Conservation (phyloP, 1,139 yeast species). For the Kurtzmaniella quercitrusa region DNA sequence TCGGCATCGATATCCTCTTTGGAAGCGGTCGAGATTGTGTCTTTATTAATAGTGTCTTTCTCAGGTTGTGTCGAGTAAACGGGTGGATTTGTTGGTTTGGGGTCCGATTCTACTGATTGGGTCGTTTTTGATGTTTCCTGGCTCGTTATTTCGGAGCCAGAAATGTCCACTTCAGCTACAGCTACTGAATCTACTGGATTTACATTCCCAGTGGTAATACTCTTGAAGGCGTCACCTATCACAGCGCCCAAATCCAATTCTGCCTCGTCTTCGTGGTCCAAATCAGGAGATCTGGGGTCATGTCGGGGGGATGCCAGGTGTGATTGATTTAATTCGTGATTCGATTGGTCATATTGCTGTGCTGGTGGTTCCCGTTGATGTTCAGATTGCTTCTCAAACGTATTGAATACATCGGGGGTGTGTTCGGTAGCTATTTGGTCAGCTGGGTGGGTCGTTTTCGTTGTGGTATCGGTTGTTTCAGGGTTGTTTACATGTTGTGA, state of each 20-base stretch:
- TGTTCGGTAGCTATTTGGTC: not conserved
- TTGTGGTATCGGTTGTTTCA: not conserved
- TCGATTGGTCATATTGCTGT: too few relatives aligned
- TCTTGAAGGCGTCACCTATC: conserved; percentile 15
- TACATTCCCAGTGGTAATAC: conserved; percentile 1
- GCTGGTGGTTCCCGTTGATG: too few relatives aligned
- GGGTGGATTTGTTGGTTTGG: not conserved
- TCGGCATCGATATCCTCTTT: conserved; percentile 7
- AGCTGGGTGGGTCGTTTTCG: too few relatives aligned
- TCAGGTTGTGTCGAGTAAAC: not conserved
- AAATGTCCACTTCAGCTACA: too few relatives aligned
- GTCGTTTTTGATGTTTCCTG: not conserved
- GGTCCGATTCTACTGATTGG: not conserved
- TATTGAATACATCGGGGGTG: too few relatives aligned
- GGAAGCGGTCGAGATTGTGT: not conserved
- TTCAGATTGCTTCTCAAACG: too few relatives aligned
- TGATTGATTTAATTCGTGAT: too few relatives aligned
- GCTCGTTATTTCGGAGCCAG: too few relatives aligned
- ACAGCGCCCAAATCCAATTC: conserved; percentile 14
- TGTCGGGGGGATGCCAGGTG: not conserved
- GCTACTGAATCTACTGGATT: too few relatives aligned
- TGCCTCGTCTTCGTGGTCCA: not conserved
- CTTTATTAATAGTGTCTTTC: too few relatives aligned
- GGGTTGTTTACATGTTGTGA: not conserved
- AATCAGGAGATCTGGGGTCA: not conserved